Conservation (phyloP, 2,329 filamentous ascomycete genomes). For the Penicillium sp. region DNA sequence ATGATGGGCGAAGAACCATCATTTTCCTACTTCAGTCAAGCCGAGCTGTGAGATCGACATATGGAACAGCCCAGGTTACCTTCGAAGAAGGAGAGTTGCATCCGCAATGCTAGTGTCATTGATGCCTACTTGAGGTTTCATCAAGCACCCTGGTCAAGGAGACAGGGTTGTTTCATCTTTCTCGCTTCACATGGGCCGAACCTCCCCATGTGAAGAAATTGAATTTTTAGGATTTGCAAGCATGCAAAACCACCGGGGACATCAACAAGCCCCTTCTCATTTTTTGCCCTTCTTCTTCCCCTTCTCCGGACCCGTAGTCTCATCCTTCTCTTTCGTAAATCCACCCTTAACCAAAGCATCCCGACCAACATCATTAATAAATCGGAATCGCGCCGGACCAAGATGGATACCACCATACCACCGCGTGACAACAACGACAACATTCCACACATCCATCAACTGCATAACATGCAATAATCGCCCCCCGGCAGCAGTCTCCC, state of each 20-base stretch:
- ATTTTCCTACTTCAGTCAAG: neutral
- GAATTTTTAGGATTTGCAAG: neutral
- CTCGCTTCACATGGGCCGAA: neutral
- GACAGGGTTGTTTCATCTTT: neutral
- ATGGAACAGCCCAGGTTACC: neutral
- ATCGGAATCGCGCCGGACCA: conserved; percentile 82
- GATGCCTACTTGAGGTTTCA: conserved; percentile 6
- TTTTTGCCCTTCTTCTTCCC: conserved; percentile 55
- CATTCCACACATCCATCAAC: conserved; percentile 90
- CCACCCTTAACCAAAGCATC: conserved; percentile 80
- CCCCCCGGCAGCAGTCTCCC: conserved; percentile 86
- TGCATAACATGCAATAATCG: conserved; percentile 87
- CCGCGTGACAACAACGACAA: conserved; percentile 85
- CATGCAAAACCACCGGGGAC: neutral
- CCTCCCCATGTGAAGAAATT: neutral
- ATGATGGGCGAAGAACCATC: neutral
- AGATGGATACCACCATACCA: conserved; percentile 94
- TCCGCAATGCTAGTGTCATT: neutral
- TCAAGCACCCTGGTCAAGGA: conserved; percentile 1
- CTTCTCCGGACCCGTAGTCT: conserved; percentile 45
- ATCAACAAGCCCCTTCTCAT: conserved; percentile 18
- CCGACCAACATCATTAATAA: conserved; percentile 83
- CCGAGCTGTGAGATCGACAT: neutral
- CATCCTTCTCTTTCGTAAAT: conserved; percentile 56
- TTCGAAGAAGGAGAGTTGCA: neutral